phyloP scores from a whole-genome alignment of 805 yeast species.

The Jamesozyma lodderae region DNA sequence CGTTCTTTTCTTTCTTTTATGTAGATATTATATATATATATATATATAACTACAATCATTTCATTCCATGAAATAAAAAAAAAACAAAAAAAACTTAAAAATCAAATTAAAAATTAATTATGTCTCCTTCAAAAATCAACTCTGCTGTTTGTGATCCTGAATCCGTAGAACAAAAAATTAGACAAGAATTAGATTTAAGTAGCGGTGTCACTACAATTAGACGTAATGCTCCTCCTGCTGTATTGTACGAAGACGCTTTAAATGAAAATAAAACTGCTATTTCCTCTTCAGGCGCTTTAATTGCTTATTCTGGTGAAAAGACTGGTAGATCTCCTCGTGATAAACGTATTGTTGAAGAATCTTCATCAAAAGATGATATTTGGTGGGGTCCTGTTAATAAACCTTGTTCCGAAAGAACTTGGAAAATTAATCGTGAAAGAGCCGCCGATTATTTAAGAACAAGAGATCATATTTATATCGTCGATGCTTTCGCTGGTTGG shows the following conservation, averaged over 20 bases:
- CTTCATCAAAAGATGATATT: slow-evolving; percentile 67
- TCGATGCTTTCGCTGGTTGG: slow-evolving; percentile 98
- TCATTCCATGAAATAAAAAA: background rate
- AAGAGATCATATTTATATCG: slow-evolving; percentile 84
- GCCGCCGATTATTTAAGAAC: slow-evolving; percentile 96
- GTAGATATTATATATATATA: background rate
- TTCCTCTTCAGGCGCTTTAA: slow-evolving; percentile 85
- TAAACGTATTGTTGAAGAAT: slow-evolving; percentile 95
- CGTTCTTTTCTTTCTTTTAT: background rate
- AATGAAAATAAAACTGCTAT: slow-evolving; percentile 85
- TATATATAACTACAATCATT: background rate
- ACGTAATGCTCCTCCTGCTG: slow-evolving; percentile 90
- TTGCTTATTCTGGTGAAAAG: slow-evolving; percentile 91
- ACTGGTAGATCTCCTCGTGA: slow-evolving; percentile 98
- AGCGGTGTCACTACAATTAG: slow-evolving; percentile 55
- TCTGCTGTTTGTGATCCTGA: slow-evolving; percentile 6
- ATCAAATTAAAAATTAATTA: background rate
- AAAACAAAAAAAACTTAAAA: slow-evolving; percentile 1
- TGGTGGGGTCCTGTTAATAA: slow-evolving; percentile 99
- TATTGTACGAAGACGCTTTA: slow-evolving; percentile 89
- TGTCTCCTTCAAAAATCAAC: slow-evolving; percentile 11
- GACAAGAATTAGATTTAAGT: slow-evolving; percentile 38
- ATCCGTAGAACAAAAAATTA: slow-evolving; percentile 25
- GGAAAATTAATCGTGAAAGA: slow-evolving; percentile 93
- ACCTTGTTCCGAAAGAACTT: slow-evolving; percentile 85